Base-by-base conservation (phyloP, 805 yeast genomes). In the Saccharomycopsis oosterbeekiorum region DNA sequence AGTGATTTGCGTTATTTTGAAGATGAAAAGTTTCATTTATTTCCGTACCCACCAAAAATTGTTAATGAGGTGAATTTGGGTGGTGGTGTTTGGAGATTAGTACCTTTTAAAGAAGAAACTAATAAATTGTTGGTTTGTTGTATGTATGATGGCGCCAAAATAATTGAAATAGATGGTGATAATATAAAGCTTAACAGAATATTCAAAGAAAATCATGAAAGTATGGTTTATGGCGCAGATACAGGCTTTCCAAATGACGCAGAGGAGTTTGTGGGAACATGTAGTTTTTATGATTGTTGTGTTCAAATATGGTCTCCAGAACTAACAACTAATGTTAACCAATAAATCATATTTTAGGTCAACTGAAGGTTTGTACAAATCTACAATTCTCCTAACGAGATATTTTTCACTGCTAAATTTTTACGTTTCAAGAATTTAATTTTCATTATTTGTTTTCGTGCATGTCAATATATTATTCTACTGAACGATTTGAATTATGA, bases 201-300 rank as follows among this genome's bases (percentile, higher is more conserved):
- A 60, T 80, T 82, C 69, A 85, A 85, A 68, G 78, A 79, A 12
- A 88, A 86, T 37, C 98, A 93, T 70, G 85, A 84, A 57, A 89
- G 97, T 63, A 93, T 94, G 90, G 92, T 93, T 60, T 93, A 93
- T 69, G 99, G 98, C 0, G 97, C 96, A 4, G 97, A 88, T 69
- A 92, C 97, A 96, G 72, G 78, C 14, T 68, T 69, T 1, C 21
- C 36, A 5, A 37, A 58, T 36, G 40, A 37, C 19, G 21, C 4
- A 15, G 60, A 51, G 6, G n/a, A 12, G 14, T n/a, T 37, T 26
- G 81, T 87, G 8, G 86, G 83, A 2, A 91, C 97, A 1, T 93
- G 97, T 71, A 90, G 97, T 60, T 93, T 93, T 71, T 93, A 93
- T 74, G 99, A 93, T 71, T 81, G 82, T 60, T 82, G 88, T 19